Evolutionary conservation across 257 asterid genomes (phyloP).

Genomic region (Sherardia arvensis): DNA sequence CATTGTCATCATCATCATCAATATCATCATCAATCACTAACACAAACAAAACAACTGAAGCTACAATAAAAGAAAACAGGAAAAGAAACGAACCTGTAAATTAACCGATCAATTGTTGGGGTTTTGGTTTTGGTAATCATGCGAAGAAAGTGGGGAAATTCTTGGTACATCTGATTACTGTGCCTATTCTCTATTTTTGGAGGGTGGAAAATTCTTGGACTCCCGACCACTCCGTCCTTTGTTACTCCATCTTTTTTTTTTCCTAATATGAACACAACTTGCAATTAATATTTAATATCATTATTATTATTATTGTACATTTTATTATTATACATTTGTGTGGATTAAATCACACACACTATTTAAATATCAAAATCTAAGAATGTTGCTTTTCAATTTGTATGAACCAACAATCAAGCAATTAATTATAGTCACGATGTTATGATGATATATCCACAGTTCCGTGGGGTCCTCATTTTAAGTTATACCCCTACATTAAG

Average conservation of each 20-base stretch:
- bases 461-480: background rate
- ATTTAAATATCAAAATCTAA: background rate
- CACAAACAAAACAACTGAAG: background rate
- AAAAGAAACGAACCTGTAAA: background rate
- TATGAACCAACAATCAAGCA: background rate
- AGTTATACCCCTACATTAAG: too few relatives aligned
- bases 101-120: background rate
- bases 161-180: background rate
- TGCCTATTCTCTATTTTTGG: conserved; percentile 2
- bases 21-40: background rate
- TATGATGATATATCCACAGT: background rate
- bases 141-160: background rate
- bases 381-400: background rate
- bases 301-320: too few relatives aligned
- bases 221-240: conserved; percentile 1
- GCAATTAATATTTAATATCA: background rate
- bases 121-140: background rate
- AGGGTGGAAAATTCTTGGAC: conserved; percentile 3
- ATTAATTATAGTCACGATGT: background rate
- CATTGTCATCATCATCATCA: background rate
- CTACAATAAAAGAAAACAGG: background rate
- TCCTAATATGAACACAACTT: background rate
- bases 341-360: background rate
- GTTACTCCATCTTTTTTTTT: background rate
- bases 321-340: background rate